Base-by-base conservation (phyloP, 2,329 filamentous ascomycete genomes). In the Microascus cirrosus region DNA sequence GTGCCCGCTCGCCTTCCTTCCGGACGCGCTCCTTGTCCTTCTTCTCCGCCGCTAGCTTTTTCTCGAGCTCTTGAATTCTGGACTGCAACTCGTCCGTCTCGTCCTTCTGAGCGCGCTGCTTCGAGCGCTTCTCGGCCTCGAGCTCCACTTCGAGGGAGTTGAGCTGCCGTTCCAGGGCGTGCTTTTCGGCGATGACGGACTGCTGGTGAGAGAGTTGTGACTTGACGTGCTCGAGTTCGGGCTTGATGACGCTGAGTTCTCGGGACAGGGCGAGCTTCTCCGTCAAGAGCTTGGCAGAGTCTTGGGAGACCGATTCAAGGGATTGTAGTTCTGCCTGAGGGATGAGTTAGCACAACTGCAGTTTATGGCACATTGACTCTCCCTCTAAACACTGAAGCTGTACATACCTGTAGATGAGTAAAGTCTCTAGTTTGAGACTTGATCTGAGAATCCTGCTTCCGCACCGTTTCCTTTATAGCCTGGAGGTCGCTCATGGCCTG, bases 71-170 rank as follows among this genome's bases (percentile, higher is more conserved):
- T 15, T 71, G 68, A 2, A 74, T 62, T n/a, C 65, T 67, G 3
- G 67, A 64, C 39, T 67, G 70, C 48, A 73, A 63, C 51, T 80
- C 68, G 67, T 79, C 67, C 68, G 73, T 62, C 54, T 73, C 74
- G 63, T 71, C 65, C 25, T 66, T 63, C 36, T 68, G 63, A n/a
- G 66, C 63, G 15, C 66, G 66, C 32, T 69, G 63, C 34, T 67
- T 69, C 2, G 69, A 68, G 58, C 68, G 66, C 60, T 71, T 93
- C 68, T 94, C 89, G 63, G 88, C 89, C 62, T 92, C 89, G 2
- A 96, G 77, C 64, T 95, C 88, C 51, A 90, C 84, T 69, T 95
- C 88, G 2, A 92, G 71, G 1, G 86, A 84, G 65, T 80, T 86
- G 32, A 96, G 70, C 70, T 94, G 89, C 53, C 88, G 85, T 67